Conservation (phyloP, 768 basidiomycete genomes). For the Amanita pseudoporphyria region DNA sequence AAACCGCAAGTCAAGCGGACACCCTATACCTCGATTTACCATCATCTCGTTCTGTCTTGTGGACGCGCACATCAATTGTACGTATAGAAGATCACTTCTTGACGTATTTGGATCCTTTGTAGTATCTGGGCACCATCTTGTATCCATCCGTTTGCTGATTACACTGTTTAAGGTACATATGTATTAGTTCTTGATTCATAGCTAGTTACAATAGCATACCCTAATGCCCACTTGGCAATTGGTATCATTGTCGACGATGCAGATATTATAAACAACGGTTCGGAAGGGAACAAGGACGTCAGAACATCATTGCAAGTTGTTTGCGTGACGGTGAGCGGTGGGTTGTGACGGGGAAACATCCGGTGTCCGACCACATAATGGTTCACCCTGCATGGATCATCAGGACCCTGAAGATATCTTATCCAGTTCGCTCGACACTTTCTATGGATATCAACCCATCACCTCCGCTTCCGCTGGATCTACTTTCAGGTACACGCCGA, state of each 20-base stretch:
- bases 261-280: too few relatives aligned
- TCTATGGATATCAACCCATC: conserved; percentile 56
- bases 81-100: not conserved
- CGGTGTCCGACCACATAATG: too few relatives aligned
- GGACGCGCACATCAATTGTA: not conserved
- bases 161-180: not conserved
- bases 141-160: not conserved
- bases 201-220: not conserved
- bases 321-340: too few relatives aligned
- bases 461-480: conserved; percentile 47
- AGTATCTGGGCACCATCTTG: not conserved
- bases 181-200: not conserved
- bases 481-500: conserved; percentile 35
- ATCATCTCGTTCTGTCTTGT: not conserved
- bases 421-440: conserved; percentile 47
- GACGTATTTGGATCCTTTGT: conserved; percentile 1
- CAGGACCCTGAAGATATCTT: conserved; percentile 57
- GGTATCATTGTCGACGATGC: too few relatives aligned
- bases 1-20: not conserved
- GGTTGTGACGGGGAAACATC: too few relatives aligned
- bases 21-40: conserved; percentile 2
- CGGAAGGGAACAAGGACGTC: too few relatives aligned
- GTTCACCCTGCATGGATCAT: conserved; percentile 15
- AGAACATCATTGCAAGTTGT: too few relatives aligned
- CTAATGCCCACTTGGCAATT: not conserved